phyloP scores from a whole-genome alignment of 192 early-diverging fungal genomes.

The Coemansia javaensis region DNA sequence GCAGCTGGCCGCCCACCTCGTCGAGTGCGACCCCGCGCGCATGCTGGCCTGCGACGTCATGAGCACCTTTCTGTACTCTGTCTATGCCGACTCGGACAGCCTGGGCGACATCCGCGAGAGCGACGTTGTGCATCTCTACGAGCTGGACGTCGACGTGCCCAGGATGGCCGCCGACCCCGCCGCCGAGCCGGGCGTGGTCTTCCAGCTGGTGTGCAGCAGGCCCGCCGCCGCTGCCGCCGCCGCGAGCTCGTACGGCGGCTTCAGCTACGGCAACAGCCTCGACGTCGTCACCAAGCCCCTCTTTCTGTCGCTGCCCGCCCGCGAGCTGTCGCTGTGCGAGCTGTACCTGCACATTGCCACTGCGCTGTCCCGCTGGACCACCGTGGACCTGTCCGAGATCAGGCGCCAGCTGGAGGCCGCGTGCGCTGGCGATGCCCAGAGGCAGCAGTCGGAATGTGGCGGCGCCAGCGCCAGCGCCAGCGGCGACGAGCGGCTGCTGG shows the following conservation, averaged over 20 bases:
- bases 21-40: slow-evolving; percentile 1
- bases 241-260: slow-evolving; percentile 9
- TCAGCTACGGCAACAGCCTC: slow-evolving; percentile 20
- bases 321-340: slow-evolving; percentile 21
- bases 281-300: slow-evolving; percentile 36
- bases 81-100: slow-evolving; percentile 24
- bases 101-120: slow-evolving; percentile 19
- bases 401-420: slow-evolving; percentile 12
- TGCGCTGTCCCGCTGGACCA: slow-evolving; percentile 30
- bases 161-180: slow-evolving; percentile 16
- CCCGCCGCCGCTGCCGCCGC: neutral
- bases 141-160: slow-evolving; percentile 13
- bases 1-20: slow-evolving; percentile 54
- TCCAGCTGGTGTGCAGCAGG: slow-evolving; percentile 32
- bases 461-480: slow-evolving; percentile 1
- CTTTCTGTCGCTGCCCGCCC: slow-evolving; percentile 19
- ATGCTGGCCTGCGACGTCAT: slow-evolving; percentile 34
- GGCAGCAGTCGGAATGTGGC: no score
- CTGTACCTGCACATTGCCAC: slow-evolving; percentile 27
- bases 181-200: slow-evolving; percentile 3
- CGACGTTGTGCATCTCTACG: slow-evolving; percentile 36
- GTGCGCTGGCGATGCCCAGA: no score
- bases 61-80: slow-evolving; percentile 15
- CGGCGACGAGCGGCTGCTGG: slow-evolving; percentile 18
- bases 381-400: slow-evolving; percentile 25